Conservation (phyloP, 2,329 filamentous ascomycete species). For the Penicillium italicum region DNA sequence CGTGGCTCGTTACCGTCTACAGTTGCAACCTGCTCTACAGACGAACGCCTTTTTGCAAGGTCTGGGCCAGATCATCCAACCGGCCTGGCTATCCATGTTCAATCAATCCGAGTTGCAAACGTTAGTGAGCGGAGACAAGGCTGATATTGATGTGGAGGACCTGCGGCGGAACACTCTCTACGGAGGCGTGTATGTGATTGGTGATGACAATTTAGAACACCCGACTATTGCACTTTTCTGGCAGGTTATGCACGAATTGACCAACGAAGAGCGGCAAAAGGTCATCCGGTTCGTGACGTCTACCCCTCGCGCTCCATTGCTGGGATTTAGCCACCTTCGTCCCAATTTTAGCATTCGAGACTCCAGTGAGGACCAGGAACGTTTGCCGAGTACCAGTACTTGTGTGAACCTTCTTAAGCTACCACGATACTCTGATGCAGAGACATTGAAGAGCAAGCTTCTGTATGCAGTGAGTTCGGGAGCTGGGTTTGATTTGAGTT, state of each 20-base stretch:
- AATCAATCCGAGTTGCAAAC: constrained; percentile 94
- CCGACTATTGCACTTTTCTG: constrained; percentile 84
- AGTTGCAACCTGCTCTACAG: constrained; percentile 73
- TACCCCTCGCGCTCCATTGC: constrained; percentile 80
- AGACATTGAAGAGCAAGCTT: constrained; percentile 70
- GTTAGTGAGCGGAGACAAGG: constrained; percentile 81
- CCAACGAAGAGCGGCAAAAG: constrained; percentile 72
- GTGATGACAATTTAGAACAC: constrained; percentile 84
- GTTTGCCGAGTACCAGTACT: constrained; percentile 89
- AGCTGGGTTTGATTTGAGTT: constrained; percentile 79
- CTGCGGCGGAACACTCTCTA: constrained; percentile 80
- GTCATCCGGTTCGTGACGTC: constrained; percentile 95
- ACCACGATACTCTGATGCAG: constrained; percentile 69
- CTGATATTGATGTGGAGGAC: constrained; percentile 82
- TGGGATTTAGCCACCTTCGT: constrained; percentile 82
- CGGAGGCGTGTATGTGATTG: constrained; percentile 80
- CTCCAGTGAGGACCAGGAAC: constrained; percentile 67
- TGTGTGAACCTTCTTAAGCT: constrained; percentile 94
- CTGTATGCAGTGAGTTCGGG: constrained; percentile 86
- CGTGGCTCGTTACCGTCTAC: constrained; percentile 80
- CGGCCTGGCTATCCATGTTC: constrained; percentile 96
- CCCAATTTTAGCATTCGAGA: constrained; percentile 89
- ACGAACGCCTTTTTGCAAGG: constrained; percentile 85
- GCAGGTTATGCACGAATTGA: constrained; percentile 75
- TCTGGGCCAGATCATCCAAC: constrained; percentile 81